Percentiles rank a stretch among this genome's conserved stretches.
Evolutionary conservation across 805 yeast genomes (phyloP).

Genomic region (Yarrowia hollandica): DNA sequence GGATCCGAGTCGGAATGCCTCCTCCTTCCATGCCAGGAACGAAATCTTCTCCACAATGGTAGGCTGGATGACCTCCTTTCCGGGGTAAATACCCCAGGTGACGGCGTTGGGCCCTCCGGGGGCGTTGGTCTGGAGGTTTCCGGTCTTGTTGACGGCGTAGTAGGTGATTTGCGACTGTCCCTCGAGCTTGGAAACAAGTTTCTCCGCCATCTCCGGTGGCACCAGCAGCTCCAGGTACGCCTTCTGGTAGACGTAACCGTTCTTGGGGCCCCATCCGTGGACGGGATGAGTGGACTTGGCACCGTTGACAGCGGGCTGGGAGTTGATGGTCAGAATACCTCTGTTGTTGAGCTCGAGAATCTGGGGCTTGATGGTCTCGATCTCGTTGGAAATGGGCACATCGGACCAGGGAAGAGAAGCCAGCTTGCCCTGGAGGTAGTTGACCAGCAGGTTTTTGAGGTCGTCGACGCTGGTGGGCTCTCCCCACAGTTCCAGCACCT

Average conservation of each 20-base stretch:
- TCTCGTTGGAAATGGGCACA: constrained; percentile 79
- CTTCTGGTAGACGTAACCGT: constrained; percentile 92
- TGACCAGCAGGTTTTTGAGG: constrained; percentile 60
- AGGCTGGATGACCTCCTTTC: constrained; percentile 90
- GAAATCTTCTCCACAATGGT: constrained; percentile 91
- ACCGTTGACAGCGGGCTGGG: constrained; percentile 92
- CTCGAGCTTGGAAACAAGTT: constrained; percentile 51
- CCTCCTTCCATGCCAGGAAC: constrained; percentile 96
- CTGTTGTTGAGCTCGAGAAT: constrained; percentile 63
- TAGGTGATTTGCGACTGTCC: constrained; percentile 58
- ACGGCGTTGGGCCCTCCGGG: constrained; percentile 87
- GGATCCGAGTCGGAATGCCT: constrained; percentile 75
- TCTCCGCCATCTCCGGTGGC: constrained; percentile 54
- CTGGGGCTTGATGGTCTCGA: constrained; percentile 57
- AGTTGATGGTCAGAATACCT: constrained; percentile 80
- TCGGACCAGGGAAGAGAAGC: constrained; percentile 92
- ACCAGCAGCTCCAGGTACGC: constrained; percentile 86
- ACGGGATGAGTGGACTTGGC: constrained; percentile 64
- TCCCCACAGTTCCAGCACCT: constrained; percentile 88
- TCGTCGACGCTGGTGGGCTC: constrained; percentile 62
- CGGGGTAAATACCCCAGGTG: constrained; percentile 98
- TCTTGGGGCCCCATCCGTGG: constrained; percentile 93
- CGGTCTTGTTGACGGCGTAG: constrained; percentile 67
- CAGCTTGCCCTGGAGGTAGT: constrained; percentile 70
- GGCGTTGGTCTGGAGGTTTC: constrained; percentile 64